Base-by-base conservation (phyloP, 768 basidiomycete species). In the Trametes punicea region DNA sequence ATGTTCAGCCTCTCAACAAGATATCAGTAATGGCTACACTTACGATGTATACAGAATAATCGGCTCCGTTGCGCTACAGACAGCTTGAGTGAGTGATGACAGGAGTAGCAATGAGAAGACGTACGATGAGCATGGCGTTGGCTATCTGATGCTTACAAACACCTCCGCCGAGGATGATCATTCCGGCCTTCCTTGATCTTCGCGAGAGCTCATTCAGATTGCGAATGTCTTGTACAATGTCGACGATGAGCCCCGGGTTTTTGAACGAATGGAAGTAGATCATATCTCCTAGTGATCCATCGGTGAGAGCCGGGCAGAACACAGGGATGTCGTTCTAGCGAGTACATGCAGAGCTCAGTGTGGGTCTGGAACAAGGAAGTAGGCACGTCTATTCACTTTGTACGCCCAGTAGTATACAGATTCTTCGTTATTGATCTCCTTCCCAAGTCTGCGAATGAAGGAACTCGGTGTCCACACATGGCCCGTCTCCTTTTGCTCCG, bases 101-200 rank as follows among this genome's bases (percentile, higher is more conserved):
- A 50, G 18, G 52, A 57, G 15, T n/a, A 30, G 16, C 1, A 26
- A 20, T 27, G 7, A 8, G 40, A 41, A 10, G 21, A 62, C 81
- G 72, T 71, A 98, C 96, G 67, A 99, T 97, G 21, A 99, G 76
- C 97, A 99, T 98, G 1, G 96, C 94, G 67, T 99, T 99, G n/a
- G 96, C 96, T 54, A 99, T 97, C 68, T 99, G 97, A 69, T 99
- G 97, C 70, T 99, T 99, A 76, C 95, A 98, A 9, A 99, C 94
- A 1, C 97, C 97, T 2, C 97, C 97, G 7, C 97, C 97, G 11
- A 98, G 83, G 50, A 99, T 85, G 63, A 99, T 93, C 95, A 98
- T 98, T 2, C 97, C 97, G 18, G 97, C 97, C 73, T 93, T 95
- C 53, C 83, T 85, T 31, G 95, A 89, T 60, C 82, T 85, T 51